phyloP scores from a whole-genome alignment of 2,329 filamentous ascomycete species.

The Hypomyces rosellus region DNA sequence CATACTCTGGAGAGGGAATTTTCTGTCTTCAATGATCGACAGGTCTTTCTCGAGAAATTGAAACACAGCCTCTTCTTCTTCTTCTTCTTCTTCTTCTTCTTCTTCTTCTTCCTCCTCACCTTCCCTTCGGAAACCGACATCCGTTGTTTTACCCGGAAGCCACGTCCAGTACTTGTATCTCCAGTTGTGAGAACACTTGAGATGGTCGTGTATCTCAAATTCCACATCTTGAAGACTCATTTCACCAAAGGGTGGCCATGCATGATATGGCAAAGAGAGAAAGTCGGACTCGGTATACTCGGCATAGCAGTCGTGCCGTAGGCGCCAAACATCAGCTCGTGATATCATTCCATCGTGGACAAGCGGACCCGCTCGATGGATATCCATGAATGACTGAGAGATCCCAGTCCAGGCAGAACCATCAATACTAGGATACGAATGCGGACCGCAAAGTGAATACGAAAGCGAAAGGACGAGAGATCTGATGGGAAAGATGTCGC shows the following conservation, averaged over 20 bases:
- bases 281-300: neutral
- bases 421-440: neutral
- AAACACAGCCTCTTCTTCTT: too few relatives aligned
- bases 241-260: neutral
- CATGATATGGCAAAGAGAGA: neutral
- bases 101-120: neutral
- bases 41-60: too few relatives aligned
- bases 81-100: neutral
- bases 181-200: neutral
- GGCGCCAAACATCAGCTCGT: slow-evolving; percentile 1
- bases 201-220: neutral
- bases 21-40: too few relatives aligned
- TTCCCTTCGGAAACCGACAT: neutral
- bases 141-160: neutral
- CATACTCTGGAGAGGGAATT: neutral
- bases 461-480: neutral
- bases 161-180: neutral
- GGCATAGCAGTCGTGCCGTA: slow-evolving; percentile 1
- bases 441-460: too few relatives aligned
- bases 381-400: neutral
- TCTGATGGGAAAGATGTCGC: neutral
- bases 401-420: neutral
- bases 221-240: neutral
- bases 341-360: neutral
- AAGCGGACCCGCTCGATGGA: neutral